phyloP scores from a whole-genome alignment of 2,329 filamentous ascomycete species.

The Ceratocystis ficicola region DNA sequence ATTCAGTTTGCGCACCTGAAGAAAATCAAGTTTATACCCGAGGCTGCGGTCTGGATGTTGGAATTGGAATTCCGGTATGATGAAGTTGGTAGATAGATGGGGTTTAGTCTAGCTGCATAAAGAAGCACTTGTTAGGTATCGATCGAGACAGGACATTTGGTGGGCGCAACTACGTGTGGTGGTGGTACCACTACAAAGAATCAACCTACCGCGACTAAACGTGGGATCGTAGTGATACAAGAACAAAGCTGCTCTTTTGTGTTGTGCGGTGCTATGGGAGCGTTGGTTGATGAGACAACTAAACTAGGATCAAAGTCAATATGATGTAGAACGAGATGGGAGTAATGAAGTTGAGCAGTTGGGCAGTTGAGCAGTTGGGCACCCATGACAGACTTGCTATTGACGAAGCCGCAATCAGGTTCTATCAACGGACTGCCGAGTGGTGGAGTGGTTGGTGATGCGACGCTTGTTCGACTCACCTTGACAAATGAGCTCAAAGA shows the following conservation, averaged over 20 bases:
- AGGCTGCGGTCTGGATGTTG: neutral
- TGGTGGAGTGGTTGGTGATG: neutral
- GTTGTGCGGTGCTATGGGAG: neutral
- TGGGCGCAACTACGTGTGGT: neutral
- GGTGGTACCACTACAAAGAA: neutral
- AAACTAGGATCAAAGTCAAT: neutral
- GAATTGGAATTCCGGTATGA: neutral
- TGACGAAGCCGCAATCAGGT: too few relatives aligned
- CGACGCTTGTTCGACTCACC: neutral
- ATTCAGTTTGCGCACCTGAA: constrained; percentile 7
- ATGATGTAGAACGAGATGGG: neutral
- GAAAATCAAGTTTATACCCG: neutral
- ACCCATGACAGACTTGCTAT: too few relatives aligned
- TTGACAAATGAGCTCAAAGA: neutral
- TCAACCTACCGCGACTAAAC: neutral
- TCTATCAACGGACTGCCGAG: neutral
- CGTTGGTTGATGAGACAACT: neutral
- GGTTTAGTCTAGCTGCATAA: neutral
- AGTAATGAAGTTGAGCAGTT: neutral
- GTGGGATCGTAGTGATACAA: neutral
- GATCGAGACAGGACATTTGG: neutral
- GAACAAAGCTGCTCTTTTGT: neutral
- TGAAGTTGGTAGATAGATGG: neutral
- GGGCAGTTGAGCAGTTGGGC: neutral
- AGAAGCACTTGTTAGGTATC: neutral